Evolutionary conservation across 371 early-diverging fungal species (phyloP), one percentile per base, ranked within the genome.

Genomic region (Vairimorpha necatrix): DNA sequence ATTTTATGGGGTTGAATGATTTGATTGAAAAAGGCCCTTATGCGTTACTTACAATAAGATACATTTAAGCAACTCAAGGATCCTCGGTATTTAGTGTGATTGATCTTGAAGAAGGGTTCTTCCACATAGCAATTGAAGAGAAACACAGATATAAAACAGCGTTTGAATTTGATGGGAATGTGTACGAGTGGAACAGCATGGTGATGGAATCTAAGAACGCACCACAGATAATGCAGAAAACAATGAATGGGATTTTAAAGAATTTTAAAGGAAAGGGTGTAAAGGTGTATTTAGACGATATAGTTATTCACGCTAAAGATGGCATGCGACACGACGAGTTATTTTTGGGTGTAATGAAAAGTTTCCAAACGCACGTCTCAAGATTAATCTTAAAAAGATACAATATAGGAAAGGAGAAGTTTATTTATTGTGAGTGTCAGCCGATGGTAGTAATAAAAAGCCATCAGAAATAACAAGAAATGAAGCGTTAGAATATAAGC

Each of bases 131-230:
- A n/a, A n/a, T n/a, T n/a, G n/a, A n/a, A n/a, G n/a, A n/a, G n/a
- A n/a, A n/a, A n/a, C n/a, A n/a, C n/a, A n/a, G n/a, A n/a, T n/a
- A n/a, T n/a, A n/a, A n/a, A n/a, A n/a, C n/a, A n/a, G n/a, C n/a
- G n/a, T n/a, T n/a, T n/a, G n/a, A n/a, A n/a, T n/a, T n/a, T n/a
- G n/a, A n/a, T n/a, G n/a, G n/a, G n/a, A n/a, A n/a, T n/a, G n/a
- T n/a, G n/a, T n/a, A n/a, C n/a, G n/a, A 42, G 42, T 11, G 65
- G 24, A 58, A 24, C 20, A 47, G 70, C 1, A 77, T 78, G 26
- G 47, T 67, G 30, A 61, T 69, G 36, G 74, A 78, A 16, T 78
- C 33, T 56, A 72, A 73, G 34, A 80, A 80, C 74, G 38, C 69
- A 0, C 72, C 78, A 16, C 2, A 50, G 18, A 71, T 78, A 13